These are phyloP conservation scores for Fulvia fulva DNA, from an alignment of 2,329 filamentous ascomycete species.

Conservation along the genomic window DNA sequence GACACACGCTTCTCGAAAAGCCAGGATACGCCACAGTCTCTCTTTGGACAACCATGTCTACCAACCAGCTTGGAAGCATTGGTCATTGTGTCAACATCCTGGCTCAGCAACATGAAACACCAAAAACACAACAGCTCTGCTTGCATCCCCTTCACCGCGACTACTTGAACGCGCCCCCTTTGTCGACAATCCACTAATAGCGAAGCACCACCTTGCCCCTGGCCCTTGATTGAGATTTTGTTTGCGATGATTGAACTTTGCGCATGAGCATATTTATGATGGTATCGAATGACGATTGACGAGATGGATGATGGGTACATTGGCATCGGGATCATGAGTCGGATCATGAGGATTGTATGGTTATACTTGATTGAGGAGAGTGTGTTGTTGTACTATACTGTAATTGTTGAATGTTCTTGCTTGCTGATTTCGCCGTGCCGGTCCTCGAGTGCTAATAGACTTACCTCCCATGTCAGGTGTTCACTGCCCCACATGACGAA, in stretches of 20 bases:
- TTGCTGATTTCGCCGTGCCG: neutral
- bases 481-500: too few relatives aligned
- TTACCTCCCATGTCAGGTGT: too few relatives aligned
- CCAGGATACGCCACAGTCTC: slow-evolving; percentile 6
- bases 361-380: neutral
- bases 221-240: neutral
- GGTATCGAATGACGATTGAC: neutral
- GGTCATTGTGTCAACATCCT: neutral
- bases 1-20: neutral
- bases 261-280: neutral
- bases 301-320: neutral
- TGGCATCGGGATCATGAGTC: neutral
- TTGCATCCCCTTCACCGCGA: neutral
- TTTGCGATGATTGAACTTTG: neutral
- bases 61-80: neutral
- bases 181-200: neutral
- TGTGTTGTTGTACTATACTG: neutral
- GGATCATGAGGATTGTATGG: neutral
- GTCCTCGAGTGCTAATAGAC: neutral
- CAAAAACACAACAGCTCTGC: neutral
- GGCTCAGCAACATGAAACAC: neutral
- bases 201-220: neutral
- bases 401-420: neutral
- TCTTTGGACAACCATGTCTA: slow-evolving; percentile 5
- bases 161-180: neutral